Evolutionary conservation across 306 rosid species (phyloP).

Genomic region (Lotus japonicus): DNA sequence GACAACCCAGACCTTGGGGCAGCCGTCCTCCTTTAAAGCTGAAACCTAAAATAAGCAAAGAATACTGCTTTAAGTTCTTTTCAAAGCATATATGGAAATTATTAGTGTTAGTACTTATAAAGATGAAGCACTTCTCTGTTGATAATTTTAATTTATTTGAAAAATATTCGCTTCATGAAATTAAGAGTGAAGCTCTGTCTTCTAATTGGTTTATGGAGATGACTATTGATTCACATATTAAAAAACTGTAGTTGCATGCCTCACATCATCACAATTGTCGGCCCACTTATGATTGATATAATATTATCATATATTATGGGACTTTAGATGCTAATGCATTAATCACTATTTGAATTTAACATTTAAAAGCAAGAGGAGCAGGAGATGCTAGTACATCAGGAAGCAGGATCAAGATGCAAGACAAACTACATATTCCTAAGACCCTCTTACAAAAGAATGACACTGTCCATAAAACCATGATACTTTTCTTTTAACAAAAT

Average conservation of each 20-base stretch:
- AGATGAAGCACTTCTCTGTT: background rate
- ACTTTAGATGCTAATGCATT: background rate
- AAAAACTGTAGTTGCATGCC: background rate
- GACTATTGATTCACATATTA: background rate
- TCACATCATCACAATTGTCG: background rate
- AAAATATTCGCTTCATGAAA: background rate
- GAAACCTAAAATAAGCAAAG: conserved; percentile 50
- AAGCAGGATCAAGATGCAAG: background rate
- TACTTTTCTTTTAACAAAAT: background rate
- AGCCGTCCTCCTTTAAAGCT: conserved; percentile 85
- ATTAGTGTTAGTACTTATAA: background rate
- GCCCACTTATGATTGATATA: background rate
- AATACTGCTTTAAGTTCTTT: background rate
- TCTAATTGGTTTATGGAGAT: background rate
- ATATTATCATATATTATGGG: background rate
- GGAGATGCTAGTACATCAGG: background rate
- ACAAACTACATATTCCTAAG: background rate
- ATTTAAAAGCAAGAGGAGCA: background rate
- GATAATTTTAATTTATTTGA: background rate
- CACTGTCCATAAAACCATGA: background rate
- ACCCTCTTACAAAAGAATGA: background rate
- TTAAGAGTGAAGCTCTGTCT: background rate
- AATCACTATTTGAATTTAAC: background rate
- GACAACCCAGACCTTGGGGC: conserved; percentile 95
- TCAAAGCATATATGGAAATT: conserved; percentile 1